Evolutionary conservation across 129 eudicot genomes (phyloP).

Genomic region (Centella asiatica): DNA sequence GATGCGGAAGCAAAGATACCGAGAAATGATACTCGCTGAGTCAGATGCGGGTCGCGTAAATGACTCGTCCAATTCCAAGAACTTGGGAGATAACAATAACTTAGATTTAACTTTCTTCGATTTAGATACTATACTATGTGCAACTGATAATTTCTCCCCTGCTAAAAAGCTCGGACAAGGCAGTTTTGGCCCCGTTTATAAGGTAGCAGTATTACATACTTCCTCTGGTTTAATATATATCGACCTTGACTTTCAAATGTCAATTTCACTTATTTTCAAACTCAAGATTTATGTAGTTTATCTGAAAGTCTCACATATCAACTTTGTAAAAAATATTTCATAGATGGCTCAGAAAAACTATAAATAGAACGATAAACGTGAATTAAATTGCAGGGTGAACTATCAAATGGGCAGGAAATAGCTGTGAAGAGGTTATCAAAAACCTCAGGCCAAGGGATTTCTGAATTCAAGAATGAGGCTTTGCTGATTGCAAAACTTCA

Average conservation of each 20-base stretch:
- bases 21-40: constrained; percentile 11
- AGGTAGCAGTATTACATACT: too few species aligned
- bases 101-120: constrained; percentile 12
- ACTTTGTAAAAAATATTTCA: too few species aligned
- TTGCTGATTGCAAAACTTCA: constrained; percentile 41
- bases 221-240: too few species aligned
- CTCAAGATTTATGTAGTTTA: too few species aligned
- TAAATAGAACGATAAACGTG: neutral
- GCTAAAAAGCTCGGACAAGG: constrained; percentile 25
- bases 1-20: constrained; percentile 3
- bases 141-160: constrained; percentile 20
- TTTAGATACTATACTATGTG: constrained; percentile 7
- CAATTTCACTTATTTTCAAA: too few species aligned
- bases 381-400: constrained; percentile 24
- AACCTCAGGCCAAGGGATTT: constrained; percentile 36
- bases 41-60: neutral
- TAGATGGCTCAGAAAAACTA: neutral
- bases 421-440: constrained; percentile 49
- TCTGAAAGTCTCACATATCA: too few species aligned
- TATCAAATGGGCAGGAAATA: constrained; percentile 29
- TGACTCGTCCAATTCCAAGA: neutral
- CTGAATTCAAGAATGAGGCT: constrained; percentile 48
- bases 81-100: neutral
- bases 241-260: too few species aligned
- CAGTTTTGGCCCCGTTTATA: constrained; percentile 26